Evolutionary conservation across 1,284 basidiomycete genomes (phyloP).

Genomic region (Phaffia rhodozyma): DNA sequence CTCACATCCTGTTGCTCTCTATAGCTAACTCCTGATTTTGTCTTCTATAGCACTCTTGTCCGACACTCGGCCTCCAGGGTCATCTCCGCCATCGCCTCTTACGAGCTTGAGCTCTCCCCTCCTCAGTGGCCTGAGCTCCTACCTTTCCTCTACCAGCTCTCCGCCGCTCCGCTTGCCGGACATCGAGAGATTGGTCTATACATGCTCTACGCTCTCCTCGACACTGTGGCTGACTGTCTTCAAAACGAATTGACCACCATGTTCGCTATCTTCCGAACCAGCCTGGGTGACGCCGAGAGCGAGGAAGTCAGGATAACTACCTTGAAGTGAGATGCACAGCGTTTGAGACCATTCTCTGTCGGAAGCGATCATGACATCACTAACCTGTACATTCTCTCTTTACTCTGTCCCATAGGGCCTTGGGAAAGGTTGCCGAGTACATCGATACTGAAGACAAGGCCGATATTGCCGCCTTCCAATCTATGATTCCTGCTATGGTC

Average conservation of each 20-base stretch:
- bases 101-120: conserved; percentile 63
- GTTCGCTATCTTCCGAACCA: conserved; percentile 66
- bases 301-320: conserved; percentile 86
- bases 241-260: conserved; percentile 64
- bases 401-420: conserved; percentile 44
- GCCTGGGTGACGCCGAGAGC: conserved; percentile 79
- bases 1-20: background rate
- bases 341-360: background rate
- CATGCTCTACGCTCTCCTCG: conserved; percentile 83
- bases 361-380: conserved; percentile 4
- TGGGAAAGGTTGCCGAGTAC: conserved; percentile 89
- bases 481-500: conserved; percentile 78
- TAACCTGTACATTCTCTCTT: background rate
- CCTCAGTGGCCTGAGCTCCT: conserved; percentile 70
- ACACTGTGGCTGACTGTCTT: conserved; percentile 81
- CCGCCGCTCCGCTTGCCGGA: conserved; percentile 51
- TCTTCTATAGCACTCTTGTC: conserved; percentile 55
- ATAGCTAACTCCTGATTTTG: conserved; percentile 14
- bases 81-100: conserved; percentile 80
- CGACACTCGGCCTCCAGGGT: conserved; percentile 84
- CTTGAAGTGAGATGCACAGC: conserved; percentile 45
- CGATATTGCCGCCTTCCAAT: conserved; percentile 82
- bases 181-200: conserved; percentile 87
- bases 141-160: conserved; percentile 73
- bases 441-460: conserved; percentile 77